A percentile compares a stretch with the other conserved stretches of the same genome.
phyloP scores from a whole-genome alignment of 2,329 filamentous ascomycete species.

The Aspergillus fijiensis region DNA sequence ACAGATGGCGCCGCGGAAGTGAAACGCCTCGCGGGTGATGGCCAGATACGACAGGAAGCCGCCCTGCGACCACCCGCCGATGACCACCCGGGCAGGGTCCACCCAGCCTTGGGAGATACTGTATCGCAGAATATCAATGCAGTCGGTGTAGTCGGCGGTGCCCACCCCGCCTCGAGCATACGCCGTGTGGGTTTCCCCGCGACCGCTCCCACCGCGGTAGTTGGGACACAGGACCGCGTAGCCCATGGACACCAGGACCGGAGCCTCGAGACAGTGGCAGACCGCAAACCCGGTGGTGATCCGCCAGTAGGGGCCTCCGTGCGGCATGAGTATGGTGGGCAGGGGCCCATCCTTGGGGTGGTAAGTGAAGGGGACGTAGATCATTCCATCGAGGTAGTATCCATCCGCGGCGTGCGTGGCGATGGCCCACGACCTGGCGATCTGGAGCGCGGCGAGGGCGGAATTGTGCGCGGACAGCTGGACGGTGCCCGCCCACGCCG shows the following conservation, averaged over 20 bases:
- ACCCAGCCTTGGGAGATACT: not conserved
- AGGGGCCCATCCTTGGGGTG: not conserved
- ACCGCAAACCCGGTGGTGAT: not conserved
- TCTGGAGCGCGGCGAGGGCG: not conserved
- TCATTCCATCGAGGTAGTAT: slow-evolving; percentile 1
- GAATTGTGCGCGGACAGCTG: not conserved
- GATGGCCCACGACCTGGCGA: not conserved
- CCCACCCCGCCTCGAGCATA: not conserved
- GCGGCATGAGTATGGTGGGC: not conserved
- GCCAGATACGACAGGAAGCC: not conserved
- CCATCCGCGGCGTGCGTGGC: not conserved
- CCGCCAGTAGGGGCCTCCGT: not conserved
- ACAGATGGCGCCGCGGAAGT: not conserved
- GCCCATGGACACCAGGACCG: not conserved
- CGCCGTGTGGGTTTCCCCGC: not conserved
- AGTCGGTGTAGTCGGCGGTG: not conserved
- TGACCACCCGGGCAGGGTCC: not conserved
- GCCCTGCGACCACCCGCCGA: not conserved
- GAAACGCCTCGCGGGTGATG: not conserved
- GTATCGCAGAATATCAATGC: not conserved
- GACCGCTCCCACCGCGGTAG: not conserved
- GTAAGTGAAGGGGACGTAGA: not conserved
- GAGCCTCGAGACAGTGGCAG: not conserved
- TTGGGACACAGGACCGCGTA: not conserved
- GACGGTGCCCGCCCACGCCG: not conserved